phyloP scores from a whole-genome alignment of 176 grass and related monocot species.

The Phoenix roebelenii region DNA sequence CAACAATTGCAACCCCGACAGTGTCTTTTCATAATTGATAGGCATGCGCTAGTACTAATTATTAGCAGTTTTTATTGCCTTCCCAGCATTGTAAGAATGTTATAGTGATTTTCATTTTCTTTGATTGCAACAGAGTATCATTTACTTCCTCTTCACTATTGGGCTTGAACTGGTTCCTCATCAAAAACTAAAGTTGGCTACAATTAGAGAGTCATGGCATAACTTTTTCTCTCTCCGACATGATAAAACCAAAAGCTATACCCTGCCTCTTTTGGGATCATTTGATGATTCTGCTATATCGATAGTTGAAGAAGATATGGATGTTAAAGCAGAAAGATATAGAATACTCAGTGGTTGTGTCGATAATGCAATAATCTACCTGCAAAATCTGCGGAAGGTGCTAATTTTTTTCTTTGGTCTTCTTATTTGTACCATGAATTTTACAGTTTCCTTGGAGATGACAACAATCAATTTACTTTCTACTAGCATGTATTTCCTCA shows the following conservation, averaged over 20 bases:
- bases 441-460: too few relatives aligned
- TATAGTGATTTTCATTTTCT: slow-evolving; percentile 1
- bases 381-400: slow-evolving; percentile 39
- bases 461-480: too few relatives aligned
- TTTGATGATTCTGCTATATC: slow-evolving; percentile 5
- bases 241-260: slow-evolving; percentile 15
- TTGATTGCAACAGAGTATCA: slow-evolving; percentile 20
- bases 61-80: not conserved
- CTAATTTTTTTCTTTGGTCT: not conserved
- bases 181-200: slow-evolving; percentile 28
- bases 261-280: slow-evolving; percentile 25
- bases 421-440: too few relatives aligned
- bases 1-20: too few relatives aligned
- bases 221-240: slow-evolving; percentile 7
- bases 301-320: slow-evolving; percentile 34
- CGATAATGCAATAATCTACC: slow-evolving; percentile 33
- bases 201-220: slow-evolving; percentile 22
- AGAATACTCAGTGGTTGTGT: slow-evolving; percentile 30
- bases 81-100: not conserved
- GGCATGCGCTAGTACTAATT: too few relatives aligned
- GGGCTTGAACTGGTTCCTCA: slow-evolving; percentile 23
- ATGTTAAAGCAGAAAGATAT: slow-evolving; percentile 33
- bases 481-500: not conserved
- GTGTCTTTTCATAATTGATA: too few relatives aligned
- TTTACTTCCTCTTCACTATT: slow-evolving; percentile 35